These are phyloP conservation scores for Trichoderma erinaceum DNA, from an alignment of 495 filamentous ascomycete genomes.

Conservation along the genomic window DNA sequence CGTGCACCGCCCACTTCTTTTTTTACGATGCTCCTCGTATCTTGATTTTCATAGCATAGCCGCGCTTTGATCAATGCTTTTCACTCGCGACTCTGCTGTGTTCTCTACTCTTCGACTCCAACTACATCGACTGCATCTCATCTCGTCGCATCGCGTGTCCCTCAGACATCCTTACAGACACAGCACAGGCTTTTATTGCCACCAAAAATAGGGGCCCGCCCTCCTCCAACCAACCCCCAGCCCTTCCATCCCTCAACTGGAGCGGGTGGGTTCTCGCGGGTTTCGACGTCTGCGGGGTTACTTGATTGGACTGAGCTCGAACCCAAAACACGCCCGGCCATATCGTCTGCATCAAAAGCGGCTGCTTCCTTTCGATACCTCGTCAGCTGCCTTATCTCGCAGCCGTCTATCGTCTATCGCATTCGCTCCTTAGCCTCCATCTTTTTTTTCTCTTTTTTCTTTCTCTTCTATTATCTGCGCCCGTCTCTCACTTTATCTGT, in stretches of 20 bases:
- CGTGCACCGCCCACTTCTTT: too few species aligned
- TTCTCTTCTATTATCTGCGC: neutral
- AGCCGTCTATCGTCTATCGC: neutral
- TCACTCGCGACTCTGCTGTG: neutral
- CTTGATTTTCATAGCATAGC: too few species aligned
- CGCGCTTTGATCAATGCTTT: too few species aligned
- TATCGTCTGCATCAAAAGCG: neutral
- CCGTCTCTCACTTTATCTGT: neutral
- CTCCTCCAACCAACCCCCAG: neutral
- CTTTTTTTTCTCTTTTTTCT: neutral
- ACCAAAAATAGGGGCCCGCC: constrained; percentile 2
- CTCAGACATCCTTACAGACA: neutral
- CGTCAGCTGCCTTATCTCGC: constrained; percentile 2
- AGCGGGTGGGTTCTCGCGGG: neutral
- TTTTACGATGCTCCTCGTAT: too few species aligned
- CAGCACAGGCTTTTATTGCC: too few species aligned
- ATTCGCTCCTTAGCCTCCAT: neutral
- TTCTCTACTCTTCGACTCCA: neutral
- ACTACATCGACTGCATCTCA: neutral
- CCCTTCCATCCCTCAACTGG: neutral
- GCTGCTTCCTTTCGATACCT: neutral
- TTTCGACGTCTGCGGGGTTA: constrained; percentile 2
- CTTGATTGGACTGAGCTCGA: constrained; percentile 2
- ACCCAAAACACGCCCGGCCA: constrained; percentile 7
- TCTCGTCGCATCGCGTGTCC: neutral